phyloP scores from a whole-genome alignment of 2,329 filamentous ascomycete genomes.

The Fusarium poae region DNA sequence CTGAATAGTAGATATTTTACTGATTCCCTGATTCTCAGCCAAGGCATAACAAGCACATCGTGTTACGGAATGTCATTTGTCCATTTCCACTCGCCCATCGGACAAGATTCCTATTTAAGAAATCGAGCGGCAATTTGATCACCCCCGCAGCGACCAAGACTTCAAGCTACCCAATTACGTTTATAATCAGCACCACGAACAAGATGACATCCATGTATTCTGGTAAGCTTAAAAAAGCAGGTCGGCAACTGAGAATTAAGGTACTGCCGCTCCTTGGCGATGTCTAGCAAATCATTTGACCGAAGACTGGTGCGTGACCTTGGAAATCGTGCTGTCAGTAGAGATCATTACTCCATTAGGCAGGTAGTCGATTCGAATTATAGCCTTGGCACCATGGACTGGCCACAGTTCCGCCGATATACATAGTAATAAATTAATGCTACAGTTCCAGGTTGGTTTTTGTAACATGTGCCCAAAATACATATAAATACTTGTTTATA shows the following conservation, averaged over 20 bases:
- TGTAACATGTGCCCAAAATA: background rate
- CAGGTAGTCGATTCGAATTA: conserved; percentile 17
- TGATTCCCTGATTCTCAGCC: conserved; percentile 9
- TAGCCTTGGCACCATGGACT: conserved; percentile 3
- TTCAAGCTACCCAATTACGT: conserved; percentile 26
- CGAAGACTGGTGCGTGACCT: conserved; percentile 25
- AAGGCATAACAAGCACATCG: background rate
- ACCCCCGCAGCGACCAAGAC: conserved; percentile 26
- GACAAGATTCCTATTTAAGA: conserved; percentile 24
- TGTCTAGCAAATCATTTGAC: conserved; percentile 27
- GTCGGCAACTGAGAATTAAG: conserved; percentile 2
- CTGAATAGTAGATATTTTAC: background rate
- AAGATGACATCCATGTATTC: conserved; percentile 22
- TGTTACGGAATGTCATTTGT: conserved; percentile 12
- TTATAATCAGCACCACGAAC: conserved; percentile 17
- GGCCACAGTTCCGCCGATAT: background rate
- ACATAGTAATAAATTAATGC: background rate
- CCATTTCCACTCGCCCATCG: conserved; percentile 1
- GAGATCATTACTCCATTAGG: conserved; percentile 37
- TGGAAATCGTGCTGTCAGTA: background rate
- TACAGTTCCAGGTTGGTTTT: background rate
- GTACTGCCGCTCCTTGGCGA: background rate
- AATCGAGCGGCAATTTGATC: conserved; percentile 5
- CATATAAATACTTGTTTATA: conserved; percentile 29
- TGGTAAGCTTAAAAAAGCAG: conserved; percentile 17